phyloP scores from a whole-genome alignment of 306 rosid species.

The Lotus japonicus region DNA sequence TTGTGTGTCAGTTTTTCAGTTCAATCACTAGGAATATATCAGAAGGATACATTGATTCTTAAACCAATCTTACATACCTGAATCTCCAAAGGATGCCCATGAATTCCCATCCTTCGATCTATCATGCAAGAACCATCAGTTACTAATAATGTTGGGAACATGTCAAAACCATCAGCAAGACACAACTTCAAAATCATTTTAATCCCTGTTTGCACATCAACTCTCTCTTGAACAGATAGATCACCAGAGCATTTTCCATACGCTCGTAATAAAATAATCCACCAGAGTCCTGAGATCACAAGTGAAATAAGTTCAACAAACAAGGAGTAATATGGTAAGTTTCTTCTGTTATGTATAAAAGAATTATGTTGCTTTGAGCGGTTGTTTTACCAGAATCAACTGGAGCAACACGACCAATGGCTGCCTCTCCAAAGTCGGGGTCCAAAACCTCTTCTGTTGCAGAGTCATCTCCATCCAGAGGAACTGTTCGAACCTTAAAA shows the following conservation, averaged over 20 bases:
- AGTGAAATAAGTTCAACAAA: conserved; percentile 11
- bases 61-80: conserved; percentile 41
- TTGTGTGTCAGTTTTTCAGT: background rate
- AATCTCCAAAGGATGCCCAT: conserved; percentile 87
- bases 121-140: conserved; percentile 93
- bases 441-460: conserved; percentile 85
- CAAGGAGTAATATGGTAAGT: background rate
- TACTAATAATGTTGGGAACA: conserved; percentile 83
- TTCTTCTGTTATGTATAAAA: background rate
- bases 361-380: background rate
- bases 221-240: conserved; percentile 76
- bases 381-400: conserved; percentile 79
- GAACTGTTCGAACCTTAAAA: conserved; percentile 79
- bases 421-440: conserved; percentile 95
- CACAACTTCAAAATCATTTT: conserved; percentile 79
- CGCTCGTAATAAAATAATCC: conserved; percentile 83
- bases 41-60: background rate
- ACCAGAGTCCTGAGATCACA: conserved; percentile 67
- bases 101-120: conserved; percentile 93
- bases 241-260: conserved; percentile 84
- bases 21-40: background rate
- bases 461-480: conserved; percentile 74
- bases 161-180: conserved; percentile 89
- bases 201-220: conserved; percentile 92
- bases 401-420: conserved; percentile 91